These are phyloP conservation scores for Pyrenophora seminiperda DNA, from an alignment of 2,329 filamentous ascomycete species.

Conservation along the genomic window DNA sequence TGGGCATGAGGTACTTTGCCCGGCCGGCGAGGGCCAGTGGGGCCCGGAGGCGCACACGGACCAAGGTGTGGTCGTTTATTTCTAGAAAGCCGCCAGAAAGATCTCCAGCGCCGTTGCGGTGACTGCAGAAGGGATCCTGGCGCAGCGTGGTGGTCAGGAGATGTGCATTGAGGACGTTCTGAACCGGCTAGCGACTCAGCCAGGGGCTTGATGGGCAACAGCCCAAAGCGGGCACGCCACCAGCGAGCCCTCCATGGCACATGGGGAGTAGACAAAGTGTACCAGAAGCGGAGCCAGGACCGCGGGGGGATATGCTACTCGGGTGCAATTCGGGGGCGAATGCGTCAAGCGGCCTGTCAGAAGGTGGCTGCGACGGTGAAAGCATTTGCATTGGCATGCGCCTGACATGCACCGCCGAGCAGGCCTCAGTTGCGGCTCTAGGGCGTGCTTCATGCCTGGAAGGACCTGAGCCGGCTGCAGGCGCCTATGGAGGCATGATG, in stretches of 20 bases:
- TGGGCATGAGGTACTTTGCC: constrained; percentile 41
- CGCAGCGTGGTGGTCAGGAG: constrained; percentile 44
- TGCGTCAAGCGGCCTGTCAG: constrained; percentile 12
- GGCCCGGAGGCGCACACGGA: constrained; percentile 31
- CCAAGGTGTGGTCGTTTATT: constrained; percentile 46
- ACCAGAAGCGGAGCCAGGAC: constrained; percentile 35
- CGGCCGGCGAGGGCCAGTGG: constrained; percentile 36
- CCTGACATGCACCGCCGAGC: constrained; percentile 27
- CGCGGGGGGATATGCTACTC: constrained; percentile 26
- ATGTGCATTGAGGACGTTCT: constrained; percentile 43
- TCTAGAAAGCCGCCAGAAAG: constrained; percentile 50
- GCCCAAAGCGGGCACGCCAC: constrained; percentile 44
- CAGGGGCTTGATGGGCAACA: constrained; percentile 38
- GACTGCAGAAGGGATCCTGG: constrained; percentile 45
- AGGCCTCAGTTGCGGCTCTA: constrained; percentile 19
- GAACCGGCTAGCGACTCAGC: constrained; percentile 39
- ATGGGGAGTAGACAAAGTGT: constrained; percentile 38
- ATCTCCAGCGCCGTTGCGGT: constrained; percentile 50
- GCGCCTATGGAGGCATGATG: constrained; percentile 32
- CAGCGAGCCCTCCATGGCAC: constrained; percentile 41
- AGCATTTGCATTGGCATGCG: constrained; percentile 11
- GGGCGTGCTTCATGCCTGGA: constrained; percentile 36
- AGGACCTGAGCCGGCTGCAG: constrained; percentile 31
- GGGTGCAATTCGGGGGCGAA: constrained; percentile 28
- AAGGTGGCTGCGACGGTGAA: background rate